Base-by-base conservation (phyloP, 2,329 filamentous ascomycete genomes). In the Amesomyces nigricolor region DNA sequence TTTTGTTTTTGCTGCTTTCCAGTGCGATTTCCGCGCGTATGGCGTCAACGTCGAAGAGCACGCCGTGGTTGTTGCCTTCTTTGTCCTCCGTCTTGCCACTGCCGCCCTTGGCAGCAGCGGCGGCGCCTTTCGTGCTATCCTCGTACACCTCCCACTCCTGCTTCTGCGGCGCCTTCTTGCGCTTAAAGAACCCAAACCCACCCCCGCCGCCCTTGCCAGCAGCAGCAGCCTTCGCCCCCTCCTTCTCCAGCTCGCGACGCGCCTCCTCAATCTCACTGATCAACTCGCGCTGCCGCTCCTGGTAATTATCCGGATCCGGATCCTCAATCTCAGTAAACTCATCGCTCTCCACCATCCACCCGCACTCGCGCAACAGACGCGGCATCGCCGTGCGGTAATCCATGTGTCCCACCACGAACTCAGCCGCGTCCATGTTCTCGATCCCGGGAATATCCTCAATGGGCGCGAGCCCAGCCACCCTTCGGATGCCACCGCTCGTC, bases 291-390 rank as follows among this genome's bases (percentile, higher is more conserved):
- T 99, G 94, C 47, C 91, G 80, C 68, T 90, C 80, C 49, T 83
- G 80, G 71, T 97, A 92, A 63, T 95, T 92, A 0, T 97, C 94
- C 0, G 94, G 94, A 66, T 99, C 94, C 0, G 94, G 91, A 63
- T 99, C 94, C 68, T 97, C 94, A 58, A 99, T 97, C 71, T 99
- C 94, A 1, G 82, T 86, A 67, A 97, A 99, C 68, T 97, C 92
- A 64, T 96, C 91, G 61, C 87, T 91, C 66, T 96, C 86, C 3
- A 97, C 89, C 51, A 86, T 75, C 91, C 91, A 99, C 14, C 91
- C 94, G 37, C 91, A 89, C 68, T 92, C 87, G 59, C 89, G 84
- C 50, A 99, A 77, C 16, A 99, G 78, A 55, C 83, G 83, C 14
- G 94, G 94, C 87, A 99, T 97, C 38, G 91, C 89, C 26, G 83